Base-by-base conservation (phyloP, 1,284 basidiomycete genomes). In the Gastroboletus turbinatus region DNA sequence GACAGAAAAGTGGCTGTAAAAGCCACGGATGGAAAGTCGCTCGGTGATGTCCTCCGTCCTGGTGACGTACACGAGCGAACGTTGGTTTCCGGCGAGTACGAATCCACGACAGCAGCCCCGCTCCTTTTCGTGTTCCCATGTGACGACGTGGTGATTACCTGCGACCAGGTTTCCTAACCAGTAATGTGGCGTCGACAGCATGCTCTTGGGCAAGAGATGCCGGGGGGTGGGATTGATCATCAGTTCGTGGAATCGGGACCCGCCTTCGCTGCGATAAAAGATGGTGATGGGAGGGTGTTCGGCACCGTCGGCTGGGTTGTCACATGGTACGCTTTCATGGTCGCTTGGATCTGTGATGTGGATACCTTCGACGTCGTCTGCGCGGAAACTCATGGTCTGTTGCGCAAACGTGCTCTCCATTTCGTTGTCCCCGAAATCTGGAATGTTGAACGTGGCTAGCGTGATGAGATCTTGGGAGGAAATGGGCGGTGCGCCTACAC, bases 231-330 rank as follows among this genome's bases (percentile, higher is more conserved):
- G 78, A 68, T 74, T 78, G 50, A 82, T 62, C 38, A 72, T 59
- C 53, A 75, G 67, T 61, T 79, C 76, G 21, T 72, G 60, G 40
- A 81, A 62, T 6, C 71, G 76, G 5, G 56, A 61, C 2, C 66
- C 61, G 52, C 65, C 44, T 19, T 64, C 45, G 23, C 69, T 75
- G 46, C 76, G 75, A 40, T 76, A 71, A 64, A 73, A 84, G 38
- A 84, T 69, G 42, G 79, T 80, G 52, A 86, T 72, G 16, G 83
- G 82, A 0, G 77, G 75, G n/a, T 79, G 77, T 13, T 75, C 68
- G 13, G 70, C 65, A 47, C 66, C 60, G 11, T 69, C 66, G 25
- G 53, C 57, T 50, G 43, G 73, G 58, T 47, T 64, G 56, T 29
- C 70, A 68, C 42, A 72, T 59, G 53, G 76, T 60, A 60, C 72